A percentile compares a stretch with the other conserved stretches of the same genome.
phyloP scores from a whole-genome alignment of 202 grass and related monocot species.

The Setaria viridis region DNA sequence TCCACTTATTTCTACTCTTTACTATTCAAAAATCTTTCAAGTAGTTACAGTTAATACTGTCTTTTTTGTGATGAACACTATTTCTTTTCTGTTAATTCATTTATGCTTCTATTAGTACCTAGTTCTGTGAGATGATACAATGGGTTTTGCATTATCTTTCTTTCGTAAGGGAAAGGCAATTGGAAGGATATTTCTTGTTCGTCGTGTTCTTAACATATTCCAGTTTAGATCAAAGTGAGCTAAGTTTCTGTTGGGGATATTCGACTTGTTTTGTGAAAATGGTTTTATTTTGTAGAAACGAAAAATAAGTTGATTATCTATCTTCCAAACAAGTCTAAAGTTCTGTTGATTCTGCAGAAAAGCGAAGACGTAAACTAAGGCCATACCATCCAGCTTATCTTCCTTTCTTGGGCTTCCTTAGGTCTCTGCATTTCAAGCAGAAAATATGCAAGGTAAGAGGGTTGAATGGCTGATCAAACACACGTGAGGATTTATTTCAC shows the following conservation, averaged over 20 bases:
- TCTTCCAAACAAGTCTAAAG: conserved; percentile 20
- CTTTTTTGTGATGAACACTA: neutral
- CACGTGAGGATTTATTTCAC: conserved; percentile 39
- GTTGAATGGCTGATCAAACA: conserved; percentile 30
- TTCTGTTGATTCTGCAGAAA: conserved; percentile 57
- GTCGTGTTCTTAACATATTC: neutral
- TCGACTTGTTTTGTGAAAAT: neutral
- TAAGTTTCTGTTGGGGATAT: neutral
- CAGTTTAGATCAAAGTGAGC: neutral
- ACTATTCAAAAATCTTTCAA: neutral
- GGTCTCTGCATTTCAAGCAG: conserved; percentile 60
- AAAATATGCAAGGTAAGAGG: conserved; percentile 60
- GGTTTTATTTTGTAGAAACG: neutral
- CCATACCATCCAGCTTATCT: conserved; percentile 42
- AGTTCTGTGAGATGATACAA: neutral
- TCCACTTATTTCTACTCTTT: neutral
- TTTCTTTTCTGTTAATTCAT: neutral
- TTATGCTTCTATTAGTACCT: neutral
- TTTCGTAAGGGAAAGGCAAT: neutral
- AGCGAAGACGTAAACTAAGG: conserved; percentile 48
- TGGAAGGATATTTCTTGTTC: neutral
- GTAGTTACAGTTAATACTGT: neutral
- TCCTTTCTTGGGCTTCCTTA: conserved; percentile 71
- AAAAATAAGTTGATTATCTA: conserved; percentile 16
- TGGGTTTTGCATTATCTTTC: neutral